A percentile compares a stretch with the other conserved stretches of the same genome.
Conservation (phyloP, 192 early-diverging fungal genomes). For the Coemansia sp. region DNA sequence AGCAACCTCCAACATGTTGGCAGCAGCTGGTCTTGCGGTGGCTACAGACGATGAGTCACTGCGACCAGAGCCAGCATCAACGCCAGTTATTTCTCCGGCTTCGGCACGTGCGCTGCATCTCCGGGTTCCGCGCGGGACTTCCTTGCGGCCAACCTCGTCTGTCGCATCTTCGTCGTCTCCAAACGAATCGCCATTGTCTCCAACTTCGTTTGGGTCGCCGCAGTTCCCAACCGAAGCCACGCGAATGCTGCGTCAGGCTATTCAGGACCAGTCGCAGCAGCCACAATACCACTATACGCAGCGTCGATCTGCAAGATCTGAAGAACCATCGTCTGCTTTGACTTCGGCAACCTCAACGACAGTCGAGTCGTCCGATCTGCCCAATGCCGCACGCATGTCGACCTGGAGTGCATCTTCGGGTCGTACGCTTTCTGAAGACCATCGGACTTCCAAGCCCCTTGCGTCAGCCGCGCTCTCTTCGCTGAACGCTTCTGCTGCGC, state of each 20-base stretch:
- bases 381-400: slow-evolving; percentile 41
- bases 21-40: too few species aligned
- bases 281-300: slow-evolving; percentile 1
- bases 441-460: slow-evolving; percentile 12
- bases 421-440: slow-evolving; percentile 40
- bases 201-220: slow-evolving; percentile 29
- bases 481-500: slow-evolving; percentile 32
- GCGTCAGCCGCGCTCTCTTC: slow-evolving; percentile 33
- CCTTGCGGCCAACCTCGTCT: slow-evolving; percentile 28
- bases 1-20: too few species aligned
- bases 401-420: slow-evolving; percentile 52
- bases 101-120: slow-evolving; percentile 9
- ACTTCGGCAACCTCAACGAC: background rate
- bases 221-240: slow-evolving; percentile 45
- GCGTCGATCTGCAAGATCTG: background rate
- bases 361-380: slow-evolving; percentile 12
- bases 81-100: slow-evolving; percentile 5
- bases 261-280: slow-evolving; percentile 20
- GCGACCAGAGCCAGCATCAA: background rate
- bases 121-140: slow-evolving; percentile 28
- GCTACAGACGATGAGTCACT: too few species aligned
- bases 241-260: slow-evolving; percentile 41
- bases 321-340: background rate
- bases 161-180: slow-evolving; percentile 31
- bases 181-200: slow-evolving; percentile 17